A percentile compares a stretch with the other conserved stretches of the same genome.
Evolutionary conservation across 371 early-diverging fungal genomes (phyloP).

Genomic region (Mortierella sp.): DNA sequence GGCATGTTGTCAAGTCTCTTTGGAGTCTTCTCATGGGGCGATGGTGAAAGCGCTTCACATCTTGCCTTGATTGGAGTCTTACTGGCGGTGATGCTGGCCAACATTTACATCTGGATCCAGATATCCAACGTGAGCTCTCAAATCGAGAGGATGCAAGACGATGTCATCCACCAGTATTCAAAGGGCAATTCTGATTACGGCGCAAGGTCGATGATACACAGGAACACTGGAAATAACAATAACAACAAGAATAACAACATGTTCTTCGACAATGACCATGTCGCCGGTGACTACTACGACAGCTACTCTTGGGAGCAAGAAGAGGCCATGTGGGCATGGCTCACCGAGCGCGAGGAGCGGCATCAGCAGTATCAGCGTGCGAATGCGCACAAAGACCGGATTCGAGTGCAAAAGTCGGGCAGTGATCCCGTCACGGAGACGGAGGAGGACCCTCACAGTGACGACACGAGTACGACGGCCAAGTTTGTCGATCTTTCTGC

Average conservation of each 20-base stretch:
- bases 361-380: constrained; percentile 22
- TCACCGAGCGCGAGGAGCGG: constrained; percentile 39
- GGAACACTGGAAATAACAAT: no score
- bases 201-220: no score
- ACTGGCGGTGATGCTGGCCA: constrained; percentile 39
- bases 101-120: constrained; percentile 44
- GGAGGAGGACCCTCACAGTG: constrained; percentile 4
- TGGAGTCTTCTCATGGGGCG: constrained; percentile 5
- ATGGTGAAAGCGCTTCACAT: constrained; percentile 15
- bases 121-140: constrained; percentile 46
- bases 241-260: neutral
- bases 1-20: neutral
- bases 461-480: constrained; percentile 1
- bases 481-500: constrained; percentile 1
- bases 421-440: neutral
- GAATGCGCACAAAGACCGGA: constrained; percentile 12
- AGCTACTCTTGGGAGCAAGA: constrained; percentile 35
- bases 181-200: neutral
- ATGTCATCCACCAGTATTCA: neutral
- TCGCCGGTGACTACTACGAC: neutral
- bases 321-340: constrained; percentile 53
- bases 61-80: constrained; percentile 22
- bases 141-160: constrained; percentile 43
- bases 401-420: constrained; percentile 3
- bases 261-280: neutral